Evolutionary conservation across 1,139 yeast species (phyloP).

Genomic region (Debaryomycetaceae sp.): DNA sequence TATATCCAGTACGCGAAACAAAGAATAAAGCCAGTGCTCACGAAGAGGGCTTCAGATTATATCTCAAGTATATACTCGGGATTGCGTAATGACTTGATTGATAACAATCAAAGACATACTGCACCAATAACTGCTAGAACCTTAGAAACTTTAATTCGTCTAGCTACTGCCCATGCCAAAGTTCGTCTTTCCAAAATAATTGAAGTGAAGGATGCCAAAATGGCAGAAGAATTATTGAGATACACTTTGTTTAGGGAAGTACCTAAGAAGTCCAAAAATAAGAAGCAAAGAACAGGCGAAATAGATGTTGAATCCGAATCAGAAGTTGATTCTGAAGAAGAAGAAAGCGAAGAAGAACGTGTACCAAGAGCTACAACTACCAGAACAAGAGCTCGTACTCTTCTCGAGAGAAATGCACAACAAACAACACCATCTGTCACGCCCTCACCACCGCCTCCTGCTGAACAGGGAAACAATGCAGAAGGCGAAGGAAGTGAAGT

Average conservation of each 20-base stretch:
- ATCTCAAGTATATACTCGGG: slow-evolving; percentile 79
- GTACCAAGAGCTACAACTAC: slow-evolving; percentile 17
- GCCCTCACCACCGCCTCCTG: slow-evolving; percentile 9
- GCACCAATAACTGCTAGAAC: slow-evolving; percentile 99
- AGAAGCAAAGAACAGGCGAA: slow-evolving; percentile 29
- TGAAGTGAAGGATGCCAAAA: slow-evolving; percentile 74
- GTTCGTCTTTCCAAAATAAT: slow-evolving; percentile 77
- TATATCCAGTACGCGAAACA: slow-evolving; percentile 93
- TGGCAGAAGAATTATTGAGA: slow-evolving; percentile 82
- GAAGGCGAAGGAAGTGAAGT: slow-evolving; percentile 18
- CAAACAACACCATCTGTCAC: slow-evolving; percentile 9
- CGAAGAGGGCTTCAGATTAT: slow-evolving; percentile 74
- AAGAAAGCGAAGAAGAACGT: slow-evolving; percentile 19
- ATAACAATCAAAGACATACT: slow-evolving; percentile 72
- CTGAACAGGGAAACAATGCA: slow-evolving; percentile 6
- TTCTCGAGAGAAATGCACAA: slow-evolving; percentile 10
- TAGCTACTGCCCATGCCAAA: slow-evolving; percentile 96
- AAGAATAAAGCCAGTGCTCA: slow-evolving; percentile 77
- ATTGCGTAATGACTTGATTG: slow-evolving; percentile 77
- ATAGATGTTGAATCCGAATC: slow-evolving; percentile 11
- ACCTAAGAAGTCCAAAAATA: slow-evolving; percentile 31
- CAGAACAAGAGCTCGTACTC: slow-evolving; percentile 16
- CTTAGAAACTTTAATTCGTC: slow-evolving; percentile 90
- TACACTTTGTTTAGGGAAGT: slow-evolving; percentile 85
- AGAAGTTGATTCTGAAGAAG: slow-evolving; percentile 18